Evolutionary conservation across 257 asterid species (phyloP), one percentile per base, ranked within the genome.

Genomic region (Plantago ovata): DNA sequence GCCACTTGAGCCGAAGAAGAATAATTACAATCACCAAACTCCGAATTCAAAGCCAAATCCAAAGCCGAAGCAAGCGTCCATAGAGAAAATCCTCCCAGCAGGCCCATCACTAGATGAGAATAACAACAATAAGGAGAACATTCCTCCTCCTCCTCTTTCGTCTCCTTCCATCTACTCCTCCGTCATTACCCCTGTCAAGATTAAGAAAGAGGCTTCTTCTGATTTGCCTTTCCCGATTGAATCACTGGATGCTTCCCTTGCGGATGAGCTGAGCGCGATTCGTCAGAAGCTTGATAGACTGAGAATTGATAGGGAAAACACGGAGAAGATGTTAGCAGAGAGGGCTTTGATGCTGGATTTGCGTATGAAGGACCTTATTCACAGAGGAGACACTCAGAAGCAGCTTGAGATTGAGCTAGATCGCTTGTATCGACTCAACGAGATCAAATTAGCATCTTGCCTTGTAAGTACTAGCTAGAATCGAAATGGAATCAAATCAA

Each of bases 321-420:
- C 81, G 1, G 88, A 85, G 55, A 71, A 69, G 70, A 14, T 79
- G 76, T 57, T 88, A 56, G 72, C 59, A 13, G 85, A 83, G 49
- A 78, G 84, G 51, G 72, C 45, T 4, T 14, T 20, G 62, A 7
- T 74, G 52, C 66, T 92, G 68, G 93, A 88, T 77, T 46, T 72
- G 79, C 79, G 78, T 39, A 75, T 83, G 75, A 74, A 78, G 65
- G 93, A 81, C 62, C 68, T 85, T 12, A 36, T 65, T 11, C 52
- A 40, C 4, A 66, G 88, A 74, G 94, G 96, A 23, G 88, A 85
- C 58, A 21, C 38, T 55, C 98, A 91, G 83, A 85, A 81, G 58
- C 70, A 78, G 69, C 86, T 87, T 3, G 98, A 91, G 70, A 79
- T 80, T n/a, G 95, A 91, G 71, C 86, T 91, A 4, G 98, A 91